Conservation (phyloP, 1,284 basidiomycete genomes). For the Kalmanozyma brasiliensis region DNA sequence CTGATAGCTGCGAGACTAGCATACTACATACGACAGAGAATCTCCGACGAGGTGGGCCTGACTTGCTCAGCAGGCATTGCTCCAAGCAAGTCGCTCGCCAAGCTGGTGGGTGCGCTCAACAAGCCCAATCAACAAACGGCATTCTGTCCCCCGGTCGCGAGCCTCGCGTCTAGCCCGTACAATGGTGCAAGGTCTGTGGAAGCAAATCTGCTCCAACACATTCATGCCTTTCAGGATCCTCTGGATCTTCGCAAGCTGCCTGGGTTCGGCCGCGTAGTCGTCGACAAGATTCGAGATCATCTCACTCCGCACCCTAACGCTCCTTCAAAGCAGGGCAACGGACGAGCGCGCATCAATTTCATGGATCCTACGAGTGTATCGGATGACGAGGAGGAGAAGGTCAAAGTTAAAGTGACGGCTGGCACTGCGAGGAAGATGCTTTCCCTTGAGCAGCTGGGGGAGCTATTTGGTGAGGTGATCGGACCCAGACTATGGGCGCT, state of each 20-base stretch:
- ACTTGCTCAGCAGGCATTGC: slow-evolving; percentile 68
- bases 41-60: slow-evolving; percentile 65
- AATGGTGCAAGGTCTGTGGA: slow-evolving; percentile 4
- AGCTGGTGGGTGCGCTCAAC: slow-evolving; percentile 64
- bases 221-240: slow-evolving; percentile 62
- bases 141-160: slow-evolving; percentile 29
- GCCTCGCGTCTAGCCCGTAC: not conserved
- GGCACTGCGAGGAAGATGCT: slow-evolving; percentile 41
- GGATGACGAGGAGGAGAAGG: slow-evolving; percentile 26
- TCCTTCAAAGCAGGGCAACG: not conserved
- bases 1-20: slow-evolving; percentile 65
- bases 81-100: slow-evolving; percentile 66
- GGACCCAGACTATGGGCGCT: slow-evolving; percentile 61
- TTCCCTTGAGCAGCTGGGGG: slow-evolving; percentile 28
- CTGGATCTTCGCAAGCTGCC: slow-evolving; percentile 55
- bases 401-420: slow-evolving; percentile 28
- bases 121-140: slow-evolving; percentile 68
- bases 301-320: slow-evolving; percentile 9
- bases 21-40: slow-evolving; percentile 56
- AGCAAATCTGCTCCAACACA: slow-evolving; percentile 15
- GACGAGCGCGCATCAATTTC: slow-evolving; percentile 15
- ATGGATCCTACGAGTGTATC: slow-evolving; percentile 22
- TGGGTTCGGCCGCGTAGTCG: slow-evolving; percentile 53
- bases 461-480: slow-evolving; percentile 54
- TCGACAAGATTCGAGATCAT: slow-evolving; percentile 44